Base-by-base conservation (phyloP, 2,329 filamentous ascomycete species). In the Trichoderma hamatum region DNA sequence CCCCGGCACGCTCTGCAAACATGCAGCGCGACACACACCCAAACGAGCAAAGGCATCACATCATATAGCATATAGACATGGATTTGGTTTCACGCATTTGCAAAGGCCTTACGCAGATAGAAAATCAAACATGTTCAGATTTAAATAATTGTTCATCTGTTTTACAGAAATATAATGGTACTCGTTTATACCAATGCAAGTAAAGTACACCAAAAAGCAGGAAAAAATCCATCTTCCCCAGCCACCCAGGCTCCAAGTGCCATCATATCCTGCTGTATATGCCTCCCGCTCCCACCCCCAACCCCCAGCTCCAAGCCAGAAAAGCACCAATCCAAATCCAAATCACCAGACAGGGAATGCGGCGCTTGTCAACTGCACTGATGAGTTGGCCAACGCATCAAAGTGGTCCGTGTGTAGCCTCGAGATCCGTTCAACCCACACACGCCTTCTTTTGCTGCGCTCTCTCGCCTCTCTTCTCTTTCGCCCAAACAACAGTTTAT, bases 361-460 rank as follows among this genome's bases (percentile, higher is more conserved):
- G 74, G 75, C 74, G 74, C 75, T 76, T 77, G 76, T 74, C 74
- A 75, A 69, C 77, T 90, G 79, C 79, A 80, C 72, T 77, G 77
- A 79, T 80, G 79, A 79, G 79, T 77, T 80, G 78, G 78, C 78
- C 78, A 80, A 80, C 78, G 77, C 78, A 80, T 78, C 78, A 79
- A 49, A 78, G 78, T 80, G 79, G 78, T 77, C 78, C 79, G 77
- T 80, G 78, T 79, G 77, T 78, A 79, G 78, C 78, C 75, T 73
- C 74, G 71, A 72, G 70, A 73, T 64, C 71, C 68, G 67, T 70
- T 49, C 64, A 67, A 34, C 62, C 62, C 62, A 65, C 63, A 63
- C 60, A n/a, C 63, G 24, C 51, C 28, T 30, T 39, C 26, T 30
- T 30, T 7, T 30, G n/a, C 60, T 30, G 21, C n/a, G 7, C 19